phyloP scores from a whole-genome alignment of 129 eudicot species.

The Lonicera japonica region DNA sequence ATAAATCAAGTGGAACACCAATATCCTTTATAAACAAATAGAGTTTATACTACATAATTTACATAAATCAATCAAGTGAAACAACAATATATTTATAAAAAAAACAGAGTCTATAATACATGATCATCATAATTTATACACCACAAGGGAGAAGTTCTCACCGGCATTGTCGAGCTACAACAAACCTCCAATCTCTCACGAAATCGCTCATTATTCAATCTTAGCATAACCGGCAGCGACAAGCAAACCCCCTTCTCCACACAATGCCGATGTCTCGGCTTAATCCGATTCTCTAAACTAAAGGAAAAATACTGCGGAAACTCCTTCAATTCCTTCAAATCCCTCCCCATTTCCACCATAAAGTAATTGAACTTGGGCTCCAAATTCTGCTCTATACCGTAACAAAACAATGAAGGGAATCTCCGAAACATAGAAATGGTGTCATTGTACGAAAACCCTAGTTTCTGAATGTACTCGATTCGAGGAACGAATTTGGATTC shows the following conservation, averaged over 20 bases:
- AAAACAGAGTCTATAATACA: slow-evolving; percentile 18
- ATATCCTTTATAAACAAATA: background rate
- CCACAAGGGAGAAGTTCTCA: slow-evolving; percentile 74
- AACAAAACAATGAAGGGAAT: slow-evolving; percentile 76
- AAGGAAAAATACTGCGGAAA: slow-evolving; percentile 87
- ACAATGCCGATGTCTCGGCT: slow-evolving; percentile 62
- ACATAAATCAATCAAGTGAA: background rate
- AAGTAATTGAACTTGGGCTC: slow-evolving; percentile 76
- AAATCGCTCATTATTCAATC: slow-evolving; percentile 45
- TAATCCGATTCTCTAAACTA: slow-evolving; percentile 80
- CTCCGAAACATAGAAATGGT: slow-evolving; percentile 53
- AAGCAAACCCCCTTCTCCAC: slow-evolving; percentile 63
- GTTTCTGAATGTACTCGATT: slow-evolving; percentile 54
- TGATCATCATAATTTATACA: slow-evolving; percentile 28
- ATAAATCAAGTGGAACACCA: background rate
- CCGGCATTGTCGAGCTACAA: slow-evolving; percentile 58
- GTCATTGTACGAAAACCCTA: slow-evolving; percentile 57
- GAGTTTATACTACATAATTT: slow-evolving; percentile 16
- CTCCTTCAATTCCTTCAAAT: slow-evolving; percentile 59
- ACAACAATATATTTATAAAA: background rate
- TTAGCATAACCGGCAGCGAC: slow-evolving; percentile 68
- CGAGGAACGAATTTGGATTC: slow-evolving; percentile 67
- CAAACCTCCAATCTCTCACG: slow-evolving; percentile 58
- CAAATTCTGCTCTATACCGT: slow-evolving; percentile 64
- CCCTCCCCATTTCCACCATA: slow-evolving; percentile 83